Evolutionary conservation across 345 rosid genomes (phyloP), one percentile per base, ranked within the genome.

Genomic region (rapeseed (Brassica napus)): DNA sequence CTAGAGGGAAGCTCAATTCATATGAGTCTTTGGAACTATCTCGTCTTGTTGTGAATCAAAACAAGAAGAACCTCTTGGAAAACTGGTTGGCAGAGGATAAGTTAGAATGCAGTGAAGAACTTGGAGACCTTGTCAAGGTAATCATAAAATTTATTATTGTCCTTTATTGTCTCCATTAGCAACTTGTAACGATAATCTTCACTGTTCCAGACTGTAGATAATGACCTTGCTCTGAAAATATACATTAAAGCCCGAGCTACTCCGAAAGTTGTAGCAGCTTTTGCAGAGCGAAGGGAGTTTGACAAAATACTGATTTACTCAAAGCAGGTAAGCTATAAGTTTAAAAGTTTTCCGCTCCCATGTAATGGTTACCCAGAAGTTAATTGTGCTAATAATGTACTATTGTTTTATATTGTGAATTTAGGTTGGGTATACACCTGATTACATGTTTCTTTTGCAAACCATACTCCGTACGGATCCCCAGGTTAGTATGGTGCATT

Each of bases 31-130:
- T 96, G 91, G 99, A 96, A 81, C 80, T 96, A 44, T 96, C 99
- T 60, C 97, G 99, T 60, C 98, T 96, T 57, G 99, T 96, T 58
- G 99, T 96, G 81, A 96, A 96, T 83, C 99, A 96, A 83, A 96
- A 96, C 87, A 96, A 96, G 84, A 96, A 96, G 86, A 96, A 96
- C 77, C 97, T 96, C 66, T 86, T 96, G 86, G 99, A 96, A 87
- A 93, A 96, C 82, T 96, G 99, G 99, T 81, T 96, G 89, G 98
- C 97, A 0, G 99, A 96, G 86, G 99, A 96, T 83, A 96, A 96
- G 86, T 85, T 96, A 85, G 99, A 96, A 82, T 96, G 99, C 71
- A 93, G 93, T 42, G 99, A 96, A 85, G 99, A 96, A 77, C 97
- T 96, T 76, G 99, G 99, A 61, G 99, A 96, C 85, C 98, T 96